A percentile compares a stretch with the other conserved stretches of the same genome.
Evolutionary conservation across 352 stramenopile species (phyloP).

Genomic region (Blastocystis hominis): DNA sequence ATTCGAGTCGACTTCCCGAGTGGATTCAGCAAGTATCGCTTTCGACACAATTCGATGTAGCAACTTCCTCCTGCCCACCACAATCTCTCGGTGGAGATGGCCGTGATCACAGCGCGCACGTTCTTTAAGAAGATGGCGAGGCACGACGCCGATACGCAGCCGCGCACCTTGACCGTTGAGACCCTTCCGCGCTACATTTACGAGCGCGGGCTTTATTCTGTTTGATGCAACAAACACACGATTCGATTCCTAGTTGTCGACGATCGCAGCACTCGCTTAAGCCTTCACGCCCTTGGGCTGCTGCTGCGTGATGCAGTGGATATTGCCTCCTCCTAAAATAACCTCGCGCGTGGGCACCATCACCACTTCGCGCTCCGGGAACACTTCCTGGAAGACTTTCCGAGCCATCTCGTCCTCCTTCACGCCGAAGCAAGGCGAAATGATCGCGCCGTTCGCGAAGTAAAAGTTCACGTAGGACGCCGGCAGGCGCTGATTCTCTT

Average conservation of each 20-base stretch:
- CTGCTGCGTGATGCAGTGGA: constrained; percentile 71
- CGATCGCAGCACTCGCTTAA: too few species aligned
- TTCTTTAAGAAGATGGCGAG: constrained; percentile 92
- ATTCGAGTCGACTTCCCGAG: constrained; percentile 89
- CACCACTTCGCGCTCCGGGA: constrained; percentile 64
- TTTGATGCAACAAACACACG: too few species aligned
- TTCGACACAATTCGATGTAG: constrained; percentile 67
- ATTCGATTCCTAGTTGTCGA: too few species aligned
- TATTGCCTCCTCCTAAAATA: constrained; percentile 68
- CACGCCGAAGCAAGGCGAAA: constrained; percentile 66
- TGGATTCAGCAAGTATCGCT: constrained; percentile 68
- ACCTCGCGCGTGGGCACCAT: constrained; percentile 65
- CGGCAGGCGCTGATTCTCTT: constrained; percentile 63
- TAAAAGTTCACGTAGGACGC: constrained; percentile 71
- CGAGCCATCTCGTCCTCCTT: constrained; percentile 60
- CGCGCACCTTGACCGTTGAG: constrained; percentile 63
- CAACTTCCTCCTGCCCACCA: constrained; percentile 86
- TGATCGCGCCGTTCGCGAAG: constrained; percentile 65
- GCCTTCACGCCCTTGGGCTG: constrained; percentile 58
- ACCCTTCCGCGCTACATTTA: not conserved
- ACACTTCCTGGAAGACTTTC: constrained; percentile 60
- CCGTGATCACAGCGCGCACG: constrained; percentile 82
- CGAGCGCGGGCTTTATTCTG: not conserved
- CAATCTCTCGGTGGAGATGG: constrained; percentile 90
- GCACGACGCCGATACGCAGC: constrained; percentile 78